Conservation (phyloP, 2,329 filamentous ascomycete genomes). For the Dactylonectria estremocensis region DNA sequence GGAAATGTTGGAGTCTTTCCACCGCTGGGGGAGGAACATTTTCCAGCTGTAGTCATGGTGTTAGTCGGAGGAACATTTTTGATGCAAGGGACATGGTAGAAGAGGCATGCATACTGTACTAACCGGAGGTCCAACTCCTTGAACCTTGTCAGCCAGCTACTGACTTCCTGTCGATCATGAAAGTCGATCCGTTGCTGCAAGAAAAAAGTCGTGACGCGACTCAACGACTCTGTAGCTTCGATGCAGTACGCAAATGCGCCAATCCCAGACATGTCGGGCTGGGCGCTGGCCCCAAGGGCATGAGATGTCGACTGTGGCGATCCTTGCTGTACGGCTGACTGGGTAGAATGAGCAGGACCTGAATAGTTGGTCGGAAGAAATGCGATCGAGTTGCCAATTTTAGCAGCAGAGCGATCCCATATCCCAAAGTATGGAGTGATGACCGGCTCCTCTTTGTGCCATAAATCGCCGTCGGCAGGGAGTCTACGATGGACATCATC, state of each 20-base stretch:
- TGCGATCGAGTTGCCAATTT: conserved; percentile 25
- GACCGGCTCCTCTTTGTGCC: conserved; percentile 20
- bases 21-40: conserved; percentile 25
- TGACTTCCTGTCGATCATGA: conserved; percentile 53
- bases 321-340: conserved; percentile 4
- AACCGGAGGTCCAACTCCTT: conserved; percentile 25
- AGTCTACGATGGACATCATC: conserved; percentile 21
- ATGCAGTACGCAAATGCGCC: conserved; percentile 58
- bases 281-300: not conserved
- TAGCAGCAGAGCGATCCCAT: conserved; percentile 26
- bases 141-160: conserved; percentile 59
- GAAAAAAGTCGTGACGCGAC: conserved; percentile 59
- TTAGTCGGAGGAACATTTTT: not conserved
- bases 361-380: conserved; percentile 16
- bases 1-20: conserved; percentile 29
- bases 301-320: conserved; percentile 19
- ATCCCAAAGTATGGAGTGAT: conserved; percentile 24
- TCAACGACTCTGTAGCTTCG: conserved; percentile 61
- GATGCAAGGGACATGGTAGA: no score
- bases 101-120: conserved; percentile 2
- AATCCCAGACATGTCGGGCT: conserved; percentile 22
- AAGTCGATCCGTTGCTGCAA: conserved; percentile 58
- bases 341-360: not conserved
- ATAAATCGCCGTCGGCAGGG: conserved; percentile 19
- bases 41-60: conserved; percentile 9